Conservation (phyloP, 2,329 filamentous ascomycete genomes). For the Penicillium sp. region DNA sequence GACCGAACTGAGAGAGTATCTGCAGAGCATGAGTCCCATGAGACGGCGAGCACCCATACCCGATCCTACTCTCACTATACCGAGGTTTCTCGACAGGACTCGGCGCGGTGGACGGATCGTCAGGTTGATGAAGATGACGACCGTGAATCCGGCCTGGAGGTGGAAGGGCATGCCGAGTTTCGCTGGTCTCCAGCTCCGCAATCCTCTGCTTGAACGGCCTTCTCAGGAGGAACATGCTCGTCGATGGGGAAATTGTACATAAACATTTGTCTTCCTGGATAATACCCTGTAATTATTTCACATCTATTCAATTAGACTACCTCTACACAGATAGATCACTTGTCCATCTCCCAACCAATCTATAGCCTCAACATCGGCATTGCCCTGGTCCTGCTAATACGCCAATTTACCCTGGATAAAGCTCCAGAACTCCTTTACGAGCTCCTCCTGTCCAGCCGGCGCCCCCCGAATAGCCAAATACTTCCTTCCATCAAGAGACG, state of each 20-base stretch:
- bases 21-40: neutral
- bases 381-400: constrained; percentile 28
- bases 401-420: constrained; percentile 40
- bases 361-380: neutral
- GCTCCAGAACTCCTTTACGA: constrained; percentile 47
- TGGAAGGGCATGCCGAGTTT: constrained; percentile 21
- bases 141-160: constrained; percentile 39
- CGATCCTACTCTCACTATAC: constrained; percentile 7
- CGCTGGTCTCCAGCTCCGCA: constrained; percentile 15
- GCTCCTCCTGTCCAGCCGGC: constrained; percentile 39
- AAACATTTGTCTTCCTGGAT: constrained; percentile 2
- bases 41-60: constrained; percentile 11
- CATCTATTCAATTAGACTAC: neutral
- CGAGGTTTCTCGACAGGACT: constrained; percentile 48
- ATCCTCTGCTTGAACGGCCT: neutral
- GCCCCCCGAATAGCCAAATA: constrained; percentile 49
- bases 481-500: constrained; percentile 57
- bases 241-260: constrained; percentile 11
- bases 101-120: constrained; percentile 65
- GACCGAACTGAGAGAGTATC: constrained; percentile 4
- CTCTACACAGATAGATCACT: neutral
- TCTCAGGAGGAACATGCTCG: neutral
- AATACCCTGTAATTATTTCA: constrained; percentile 16
- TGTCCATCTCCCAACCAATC: neutral
- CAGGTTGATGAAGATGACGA: constrained; percentile 59